Evolutionary conservation across 345 rosid species (phyloP).

Genomic region (Eucalyptus grandis): DNA sequence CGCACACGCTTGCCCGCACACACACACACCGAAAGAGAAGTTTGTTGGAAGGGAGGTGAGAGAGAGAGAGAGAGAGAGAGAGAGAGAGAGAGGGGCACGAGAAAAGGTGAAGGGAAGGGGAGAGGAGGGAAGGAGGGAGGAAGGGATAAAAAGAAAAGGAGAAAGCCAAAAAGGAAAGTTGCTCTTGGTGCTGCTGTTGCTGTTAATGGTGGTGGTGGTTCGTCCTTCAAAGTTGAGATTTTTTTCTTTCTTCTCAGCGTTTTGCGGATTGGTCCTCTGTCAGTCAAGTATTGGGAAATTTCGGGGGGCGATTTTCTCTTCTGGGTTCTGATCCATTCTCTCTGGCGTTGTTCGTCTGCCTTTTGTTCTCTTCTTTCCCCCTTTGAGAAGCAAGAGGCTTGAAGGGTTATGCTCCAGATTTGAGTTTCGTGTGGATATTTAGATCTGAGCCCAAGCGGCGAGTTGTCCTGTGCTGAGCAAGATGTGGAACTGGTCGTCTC

Average conservation of each 20-base stretch:
- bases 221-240: background rate
- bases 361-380: background rate
- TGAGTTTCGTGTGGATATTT: background rate
- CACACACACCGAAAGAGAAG: conserved; percentile 3
- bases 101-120: background rate
- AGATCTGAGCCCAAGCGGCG: background rate
- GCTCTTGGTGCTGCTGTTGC: background rate
- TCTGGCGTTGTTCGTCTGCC: background rate
- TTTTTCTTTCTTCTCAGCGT: background rate
- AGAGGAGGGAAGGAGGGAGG: background rate
- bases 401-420: background rate
- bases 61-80: background rate
- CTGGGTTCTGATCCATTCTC: background rate
- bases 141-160: background rate
- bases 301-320: background rate
- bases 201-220: background rate
- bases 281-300: background rate
- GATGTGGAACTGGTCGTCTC: background rate
- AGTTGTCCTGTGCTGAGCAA: background rate
- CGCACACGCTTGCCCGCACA: background rate
- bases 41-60: conserved; percentile 17
- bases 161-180: background rate
- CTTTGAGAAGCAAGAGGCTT: background rate
- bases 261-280: background rate
- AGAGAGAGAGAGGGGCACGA: background rate